Percentiles rank a stretch among this genome's conserved stretches.
phyloP scores from a whole-genome alignment of 1,284 basidiomycete species.

The Moniliophthora roreri region DNA sequence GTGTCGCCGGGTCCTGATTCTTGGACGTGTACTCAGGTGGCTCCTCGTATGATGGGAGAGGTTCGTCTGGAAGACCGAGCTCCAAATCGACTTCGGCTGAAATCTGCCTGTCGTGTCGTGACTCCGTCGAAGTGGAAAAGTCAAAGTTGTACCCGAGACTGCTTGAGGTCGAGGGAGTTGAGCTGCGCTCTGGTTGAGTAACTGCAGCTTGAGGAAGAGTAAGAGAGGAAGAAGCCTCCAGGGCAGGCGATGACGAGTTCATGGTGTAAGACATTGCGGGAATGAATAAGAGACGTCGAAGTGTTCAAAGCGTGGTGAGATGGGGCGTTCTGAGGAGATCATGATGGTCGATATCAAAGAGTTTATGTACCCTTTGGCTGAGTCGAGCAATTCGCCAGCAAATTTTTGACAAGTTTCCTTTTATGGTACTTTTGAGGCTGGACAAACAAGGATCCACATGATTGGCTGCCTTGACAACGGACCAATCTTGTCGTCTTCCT shows the following conservation, averaged over 20 bases:
- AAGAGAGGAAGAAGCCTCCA: not conserved
- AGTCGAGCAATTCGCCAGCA: no score
- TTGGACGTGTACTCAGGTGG: slow-evolving; percentile 15
- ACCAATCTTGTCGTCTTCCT: no score
- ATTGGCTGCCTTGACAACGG: no score
- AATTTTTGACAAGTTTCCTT: no score
- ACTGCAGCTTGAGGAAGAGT: not conserved
- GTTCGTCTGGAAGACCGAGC: slow-evolving; percentile 1
- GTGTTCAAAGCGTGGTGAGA: not conserved
- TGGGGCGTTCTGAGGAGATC: not conserved
- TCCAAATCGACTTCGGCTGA: slow-evolving; percentile 5
- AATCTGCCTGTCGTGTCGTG: slow-evolving; percentile 5
- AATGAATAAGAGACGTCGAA: not conserved
- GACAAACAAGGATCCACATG: no score
- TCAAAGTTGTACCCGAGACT: slow-evolving; percentile 8
- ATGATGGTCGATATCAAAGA: not conserved
- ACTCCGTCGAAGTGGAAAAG: not conserved
- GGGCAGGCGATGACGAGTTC: not conserved
- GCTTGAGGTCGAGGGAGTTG: not conserved
- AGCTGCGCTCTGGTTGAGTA: not conserved
- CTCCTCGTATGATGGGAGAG: slow-evolving; percentile 15
- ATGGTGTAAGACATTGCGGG: not conserved
- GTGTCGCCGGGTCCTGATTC: slow-evolving; percentile 34
- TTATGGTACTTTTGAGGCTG: no score
- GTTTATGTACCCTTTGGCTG: no score